Base-by-base conservation (phyloP, 768 basidiomycete genomes). In the Naganishia vaughanmartiniae region DNA sequence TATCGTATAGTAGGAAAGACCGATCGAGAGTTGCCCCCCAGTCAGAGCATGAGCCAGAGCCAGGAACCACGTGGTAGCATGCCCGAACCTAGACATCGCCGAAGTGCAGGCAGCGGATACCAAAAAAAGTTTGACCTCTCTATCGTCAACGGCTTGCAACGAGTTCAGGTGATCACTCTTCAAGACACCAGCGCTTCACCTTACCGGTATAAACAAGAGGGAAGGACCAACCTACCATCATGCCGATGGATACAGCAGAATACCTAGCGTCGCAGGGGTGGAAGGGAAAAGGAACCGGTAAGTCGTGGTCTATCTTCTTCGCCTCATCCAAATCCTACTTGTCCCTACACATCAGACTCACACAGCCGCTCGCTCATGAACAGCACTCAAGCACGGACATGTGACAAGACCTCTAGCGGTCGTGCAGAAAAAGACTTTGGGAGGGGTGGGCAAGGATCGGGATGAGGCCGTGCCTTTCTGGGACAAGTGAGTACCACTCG, bases 401-500 rank as follows among this genome's bases (percentile, higher is more conserved):
- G 87, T 93, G 46, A 84, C 84, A 24, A 85, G 87, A 9, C 93
- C 93, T 0, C 82, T 97, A 36, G 85, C 89, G 6, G 86, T 93
- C 48, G 85, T 89, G 1, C 89, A 90, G 79, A 96, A 96, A 84
- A 89, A 89, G 82, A 91, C 85, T 5, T 84, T 94, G n/a, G 83
- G 87, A 12, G 93, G 93, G 1, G 81, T 97, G 70, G 93, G 93
- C 68, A 93, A 92, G 79, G 92, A 97, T 80, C 86, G 93, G 74
- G 93, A 95, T 76, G 93, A 94, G 75, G 92, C 92, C 0, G 93
- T 93, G 78, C 93, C 93, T 63, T 97, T 97, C 86, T 97, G 93
- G 93, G 93, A 97, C 80, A 92, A 96, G 93, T 95, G 75, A 81
- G 91, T 85, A 55, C 11, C 53, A 24, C 24, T 26, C n/a, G n/a